phyloP scores from a whole-genome alignment of 768 basidiomycete species.

The Leucogyrophana mollusca region DNA sequence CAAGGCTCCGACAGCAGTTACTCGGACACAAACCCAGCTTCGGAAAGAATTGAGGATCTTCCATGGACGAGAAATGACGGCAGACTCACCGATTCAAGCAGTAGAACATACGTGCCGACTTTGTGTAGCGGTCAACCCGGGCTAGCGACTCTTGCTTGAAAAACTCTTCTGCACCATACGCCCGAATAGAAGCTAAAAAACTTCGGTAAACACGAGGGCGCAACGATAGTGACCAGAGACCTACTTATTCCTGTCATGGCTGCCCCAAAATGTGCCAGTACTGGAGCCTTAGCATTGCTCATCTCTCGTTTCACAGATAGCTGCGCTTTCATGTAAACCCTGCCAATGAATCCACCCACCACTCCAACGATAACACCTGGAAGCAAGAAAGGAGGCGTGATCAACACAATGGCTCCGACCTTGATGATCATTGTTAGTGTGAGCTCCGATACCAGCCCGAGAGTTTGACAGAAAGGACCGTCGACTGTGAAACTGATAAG shows the following conservation, averaged over 20 bases:
- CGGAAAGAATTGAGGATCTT: conserved; percentile 12
- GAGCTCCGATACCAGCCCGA: conserved; percentile 6
- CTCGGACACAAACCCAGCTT: conserved; percentile 36
- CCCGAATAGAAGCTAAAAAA: conserved; percentile 34
- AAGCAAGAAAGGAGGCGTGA: conserved; percentile 24
- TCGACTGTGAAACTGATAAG: conserved; percentile 10
- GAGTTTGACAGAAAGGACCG: conserved; percentile 10
- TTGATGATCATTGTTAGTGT: conserved; percentile 6
- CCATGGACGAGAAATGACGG: neutral
- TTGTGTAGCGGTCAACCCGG: conserved; percentile 34
- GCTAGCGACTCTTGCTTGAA: conserved; percentile 26
- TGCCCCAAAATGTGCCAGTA: conserved; percentile 12
- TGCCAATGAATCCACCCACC: conserved; percentile 33
- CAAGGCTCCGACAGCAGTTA: conserved; percentile 40
- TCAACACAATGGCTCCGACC: conserved; percentile 30
- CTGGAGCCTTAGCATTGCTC: conserved; percentile 20
- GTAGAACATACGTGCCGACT: conserved; percentile 26
- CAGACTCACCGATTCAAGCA: conserved; percentile 21
- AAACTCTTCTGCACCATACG: conserved; percentile 36
- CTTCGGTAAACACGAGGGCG: neutral
- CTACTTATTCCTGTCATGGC: conserved; percentile 15
- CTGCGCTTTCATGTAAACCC: conserved; percentile 42
- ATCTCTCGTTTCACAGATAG: conserved; percentile 31
- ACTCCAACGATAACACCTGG: conserved; percentile 23
- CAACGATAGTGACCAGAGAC: too few species aligned